Evolutionary conservation across 192 early-diverging fungal genomes (phyloP), one percentile per base, ranked within the genome.

Genomic region (Physocladia obscura): DNA sequence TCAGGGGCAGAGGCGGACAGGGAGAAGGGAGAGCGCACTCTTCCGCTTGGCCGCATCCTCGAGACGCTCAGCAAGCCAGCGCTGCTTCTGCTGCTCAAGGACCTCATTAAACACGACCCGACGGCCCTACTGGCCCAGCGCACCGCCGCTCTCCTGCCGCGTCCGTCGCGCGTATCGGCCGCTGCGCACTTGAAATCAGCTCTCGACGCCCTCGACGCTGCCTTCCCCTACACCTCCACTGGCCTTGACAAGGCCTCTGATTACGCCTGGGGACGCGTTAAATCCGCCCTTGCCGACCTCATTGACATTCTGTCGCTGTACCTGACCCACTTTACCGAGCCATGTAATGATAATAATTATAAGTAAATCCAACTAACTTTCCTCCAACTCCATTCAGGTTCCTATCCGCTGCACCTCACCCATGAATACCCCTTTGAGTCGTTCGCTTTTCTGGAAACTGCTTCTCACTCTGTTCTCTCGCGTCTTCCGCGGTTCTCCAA

Each of bases 191-290:
- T 98, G 21, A 73, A 69, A 59, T 79, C 82, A 4, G 79, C 91
- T 21, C 87, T 94, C 67, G 88, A 89, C 67, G 81, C 83, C 32
- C 75, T 97, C 51, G 76, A 82, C 56, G 89, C 88, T 2, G 83
- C 89, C 2, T 96, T 94, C 75, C 95, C 95, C 0, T 98, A 96
- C 82, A 90, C 84, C 59, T 88, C 90, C 69, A 82, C 83, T 47
- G 95, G 94, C 17, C 78, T 82, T 29, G 94, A 96, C 76, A 48
- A 77, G 4, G 37, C 69, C 1, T 78, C 77, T 17, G 91, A 93
- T 76, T 98, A 98, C 77, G 87, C 93, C 4, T 96, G 88, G 78
- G 89, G 91, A 74, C 83, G 96, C 59, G 92, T 96, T 47, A 82
- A 86, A 65, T 87, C 89, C 44, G 78, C 81, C 5, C 75, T 97